A percentile compares a stretch with the other conserved stretches of the same genome.
Evolutionary conservation across 805 yeast genomes (phyloP).

Genomic region (Candida chauliodis): DNA sequence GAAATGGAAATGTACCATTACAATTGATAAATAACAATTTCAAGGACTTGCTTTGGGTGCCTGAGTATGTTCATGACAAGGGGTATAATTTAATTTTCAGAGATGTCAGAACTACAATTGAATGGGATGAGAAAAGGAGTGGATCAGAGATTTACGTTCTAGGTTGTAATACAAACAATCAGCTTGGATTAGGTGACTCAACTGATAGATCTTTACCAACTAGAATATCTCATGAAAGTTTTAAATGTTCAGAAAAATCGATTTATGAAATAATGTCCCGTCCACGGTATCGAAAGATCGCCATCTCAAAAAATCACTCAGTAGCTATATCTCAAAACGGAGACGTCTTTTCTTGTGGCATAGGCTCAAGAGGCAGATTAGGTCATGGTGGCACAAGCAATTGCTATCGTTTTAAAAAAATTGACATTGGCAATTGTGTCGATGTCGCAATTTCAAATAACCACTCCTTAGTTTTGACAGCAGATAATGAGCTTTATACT

Average conservation of each 20-base stretch:
- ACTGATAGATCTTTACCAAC: slow-evolving; percentile 42
- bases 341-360: slow-evolving; percentile 59
- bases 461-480: slow-evolving; percentile 60
- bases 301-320: slow-evolving; percentile 65
- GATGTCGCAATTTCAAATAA: slow-evolving; percentile 56
- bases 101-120: background rate
- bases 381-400: slow-evolving; percentile 47
- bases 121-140: slow-evolving; percentile 43
- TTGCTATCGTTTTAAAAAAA: slow-evolving; percentile 41
- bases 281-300: slow-evolving; percentile 47
- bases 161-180: slow-evolving; percentile 62
- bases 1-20: slow-evolving; percentile 68
- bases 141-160: slow-evolving; percentile 58
- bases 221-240: slow-evolving; percentile 31
- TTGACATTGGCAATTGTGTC: slow-evolving; percentile 19
- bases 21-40: slow-evolving; percentile 55
- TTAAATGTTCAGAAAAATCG: slow-evolving; percentile 11
- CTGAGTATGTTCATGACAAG: slow-evolving; percentile 37
- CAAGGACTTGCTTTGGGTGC: slow-evolving; percentile 41
- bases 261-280: slow-evolving; percentile 17
- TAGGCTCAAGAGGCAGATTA: slow-evolving; percentile 66
- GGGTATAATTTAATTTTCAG: slow-evolving; percentile 25
- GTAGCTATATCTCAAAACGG: slow-evolving; percentile 55
- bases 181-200: slow-evolving; percentile 64
- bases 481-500: slow-evolving; percentile 52